Conservation (phyloP, 1,139 yeast species). For the Taphrina flavorubra region DNA sequence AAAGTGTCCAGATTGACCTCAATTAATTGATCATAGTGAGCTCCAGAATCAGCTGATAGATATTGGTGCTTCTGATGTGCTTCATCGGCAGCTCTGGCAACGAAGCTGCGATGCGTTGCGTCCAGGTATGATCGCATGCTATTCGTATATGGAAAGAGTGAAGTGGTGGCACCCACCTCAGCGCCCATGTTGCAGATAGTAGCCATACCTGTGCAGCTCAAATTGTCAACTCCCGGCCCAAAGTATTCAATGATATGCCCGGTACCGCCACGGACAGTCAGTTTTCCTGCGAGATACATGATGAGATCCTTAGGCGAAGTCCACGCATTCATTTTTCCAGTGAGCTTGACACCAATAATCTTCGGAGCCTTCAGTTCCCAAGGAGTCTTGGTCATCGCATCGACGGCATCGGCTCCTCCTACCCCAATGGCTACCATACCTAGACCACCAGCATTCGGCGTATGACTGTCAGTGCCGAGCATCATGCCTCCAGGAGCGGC, state of each 20-base stretch:
- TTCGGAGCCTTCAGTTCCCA: slow-evolving; percentile 99
- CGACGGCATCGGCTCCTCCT: slow-evolving; percentile 99
- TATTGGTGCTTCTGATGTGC: slow-evolving; percentile 67
- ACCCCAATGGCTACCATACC: slow-evolving; percentile 97
- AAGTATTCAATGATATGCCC: slow-evolving; percentile 94
- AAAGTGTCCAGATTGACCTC: slow-evolving; percentile 75
- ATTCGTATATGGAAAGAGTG: slow-evolving; percentile 92
- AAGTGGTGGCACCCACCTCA: slow-evolving; percentile 97
- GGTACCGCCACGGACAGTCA: slow-evolving; percentile 97
- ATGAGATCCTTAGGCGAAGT: slow-evolving; percentile 95
- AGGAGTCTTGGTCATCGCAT: slow-evolving; percentile 94
- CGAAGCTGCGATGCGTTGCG: slow-evolving; percentile 80
- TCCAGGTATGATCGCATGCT: slow-evolving; percentile 80
- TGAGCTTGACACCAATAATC: slow-evolving; percentile 85
- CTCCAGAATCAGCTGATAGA: slow-evolving; percentile 78
- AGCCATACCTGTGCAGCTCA: slow-evolving; percentile 98
- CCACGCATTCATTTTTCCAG: slow-evolving; percentile 90
- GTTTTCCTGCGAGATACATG: slow-evolving; percentile 82
- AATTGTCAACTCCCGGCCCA: slow-evolving; percentile 85
- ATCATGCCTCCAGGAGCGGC: slow-evolving; percentile 98
- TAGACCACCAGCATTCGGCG: slow-evolving; percentile 98
- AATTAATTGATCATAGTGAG: slow-evolving; percentile 79
- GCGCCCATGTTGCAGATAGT: slow-evolving; percentile 99
- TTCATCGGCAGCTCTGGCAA: slow-evolving; percentile 76
- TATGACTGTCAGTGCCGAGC: slow-evolving; percentile 98